phyloP scores from a whole-genome alignment of 345 rosid species.

The Heritiera littoralis region DNA sequence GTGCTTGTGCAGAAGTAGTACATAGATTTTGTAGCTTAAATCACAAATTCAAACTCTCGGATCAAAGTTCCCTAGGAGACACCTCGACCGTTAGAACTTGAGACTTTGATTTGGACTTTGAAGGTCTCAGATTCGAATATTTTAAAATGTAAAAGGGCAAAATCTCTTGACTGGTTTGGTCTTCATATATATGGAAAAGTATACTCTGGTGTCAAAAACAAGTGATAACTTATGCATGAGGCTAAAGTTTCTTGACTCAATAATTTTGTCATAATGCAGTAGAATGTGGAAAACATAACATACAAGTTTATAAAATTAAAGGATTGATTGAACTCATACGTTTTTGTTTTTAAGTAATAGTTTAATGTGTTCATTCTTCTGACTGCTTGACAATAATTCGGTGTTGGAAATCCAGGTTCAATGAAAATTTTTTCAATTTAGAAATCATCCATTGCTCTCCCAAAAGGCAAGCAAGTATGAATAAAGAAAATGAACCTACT shows the following conservation, averaged over 20 bases:
- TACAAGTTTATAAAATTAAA: neutral
- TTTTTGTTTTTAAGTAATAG: slow-evolving; percentile 2
- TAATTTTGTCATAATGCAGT: neutral
- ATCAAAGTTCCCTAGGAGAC: neutral
- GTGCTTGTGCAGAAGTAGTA: neutral
- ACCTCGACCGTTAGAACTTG: neutral
- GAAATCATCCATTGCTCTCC: slow-evolving; percentile 37
- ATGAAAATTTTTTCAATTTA: slow-evolving; percentile 38
- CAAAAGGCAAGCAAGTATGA: slow-evolving; percentile 53
- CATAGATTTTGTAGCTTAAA: neutral
- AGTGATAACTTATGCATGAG: neutral
- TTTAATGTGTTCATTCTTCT: slow-evolving; percentile 6
- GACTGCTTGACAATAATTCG: slow-evolving; percentile 17
- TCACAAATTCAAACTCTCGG: neutral
- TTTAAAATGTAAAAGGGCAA: neutral
- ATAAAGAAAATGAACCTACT: slow-evolving; percentile 52
- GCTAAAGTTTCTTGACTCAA: neutral
- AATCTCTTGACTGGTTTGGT: neutral
- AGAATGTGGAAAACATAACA: neutral
- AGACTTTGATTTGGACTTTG: neutral
- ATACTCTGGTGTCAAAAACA: neutral
- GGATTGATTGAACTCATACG: neutral
- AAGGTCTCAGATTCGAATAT: neutral
- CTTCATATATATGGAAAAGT: neutral
- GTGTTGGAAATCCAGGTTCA: slow-evolving; percentile 41